Conservation (phyloP, 768 basidiomycete genomes). For the Mycena capillaripes region DNA sequence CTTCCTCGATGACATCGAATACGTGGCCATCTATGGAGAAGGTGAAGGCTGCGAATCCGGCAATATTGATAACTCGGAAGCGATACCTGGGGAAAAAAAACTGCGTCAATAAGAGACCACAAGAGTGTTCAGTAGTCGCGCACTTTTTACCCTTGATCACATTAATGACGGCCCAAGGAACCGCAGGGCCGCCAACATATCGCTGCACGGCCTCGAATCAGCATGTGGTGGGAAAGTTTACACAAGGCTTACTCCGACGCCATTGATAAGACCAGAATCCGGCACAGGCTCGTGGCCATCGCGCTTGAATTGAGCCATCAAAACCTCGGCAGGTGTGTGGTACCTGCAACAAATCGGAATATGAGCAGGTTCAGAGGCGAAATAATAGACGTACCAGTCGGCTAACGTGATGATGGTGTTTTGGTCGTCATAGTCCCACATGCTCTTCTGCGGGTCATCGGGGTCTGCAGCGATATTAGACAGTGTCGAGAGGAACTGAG, state of each 20-base stretch:
- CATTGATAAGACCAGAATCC: conserved; percentile 28
- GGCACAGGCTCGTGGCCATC: conserved; percentile 37
- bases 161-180: conserved; percentile 50
- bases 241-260: background rate
- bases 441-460: conserved; percentile 43
- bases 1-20: conserved; percentile 53
- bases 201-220: conserved; percentile 48
- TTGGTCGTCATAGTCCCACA: conserved; percentile 51
- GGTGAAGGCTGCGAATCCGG: conserved; percentile 47
- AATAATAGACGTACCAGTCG: conserved; percentile 27
- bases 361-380: background rate
- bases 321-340: conserved; percentile 8
- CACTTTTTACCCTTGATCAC: conserved; percentile 48
- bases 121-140: background rate
- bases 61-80: conserved; percentile 56
- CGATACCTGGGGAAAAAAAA: conserved; percentile 33
- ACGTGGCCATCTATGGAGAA: conserved; percentile 45
- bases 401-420: conserved; percentile 47
- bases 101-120: background rate
- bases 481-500: background rate
- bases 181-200: conserved; percentile 51
- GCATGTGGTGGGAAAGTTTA: conserved; percentile 41
- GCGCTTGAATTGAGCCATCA: conserved; percentile 41
- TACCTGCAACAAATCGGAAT: conserved; percentile 25
- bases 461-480: conserved; percentile 35